phyloP scores from a whole-genome alignment of 2,329 filamentous ascomycete genomes.

The Alternaria conjuncta region DNA sequence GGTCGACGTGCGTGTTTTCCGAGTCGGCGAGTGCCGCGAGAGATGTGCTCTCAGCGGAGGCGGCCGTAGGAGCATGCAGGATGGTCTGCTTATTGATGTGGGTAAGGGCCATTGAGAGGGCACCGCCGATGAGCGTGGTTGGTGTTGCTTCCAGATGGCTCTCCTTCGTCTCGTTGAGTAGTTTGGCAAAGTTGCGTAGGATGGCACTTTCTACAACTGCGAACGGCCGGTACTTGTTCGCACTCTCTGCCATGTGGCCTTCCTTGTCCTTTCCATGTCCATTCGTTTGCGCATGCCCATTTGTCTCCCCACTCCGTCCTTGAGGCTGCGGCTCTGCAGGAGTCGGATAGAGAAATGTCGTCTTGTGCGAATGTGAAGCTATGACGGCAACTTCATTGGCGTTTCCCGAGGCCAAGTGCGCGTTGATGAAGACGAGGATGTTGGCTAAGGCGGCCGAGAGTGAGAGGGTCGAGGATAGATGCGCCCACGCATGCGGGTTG shows the following conservation, averaged over 20 bases:
- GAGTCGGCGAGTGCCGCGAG: slow-evolving; percentile 55
- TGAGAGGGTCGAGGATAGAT: slow-evolving; percentile 75
- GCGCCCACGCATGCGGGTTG: slow-evolving; percentile 92
- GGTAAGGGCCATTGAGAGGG: slow-evolving; percentile 84
- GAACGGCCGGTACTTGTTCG: slow-evolving; percentile 95
- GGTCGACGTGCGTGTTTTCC: slow-evolving; percentile 45
- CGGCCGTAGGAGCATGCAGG: slow-evolving; percentile 45
- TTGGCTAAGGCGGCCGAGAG: slow-evolving; percentile 85
- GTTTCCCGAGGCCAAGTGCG: slow-evolving; percentile 92
- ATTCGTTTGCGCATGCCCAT: slow-evolving; percentile 38
- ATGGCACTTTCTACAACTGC: slow-evolving; percentile 84
- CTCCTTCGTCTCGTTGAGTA: slow-evolving; percentile 72
- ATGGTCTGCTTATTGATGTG: slow-evolving; percentile 87
- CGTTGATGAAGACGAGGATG: slow-evolving; percentile 94
- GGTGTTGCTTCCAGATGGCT: slow-evolving; percentile 69
- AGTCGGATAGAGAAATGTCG: slow-evolving; percentile 86
- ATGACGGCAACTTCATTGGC: slow-evolving; percentile 91
- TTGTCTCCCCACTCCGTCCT: slow-evolving; percentile 23
- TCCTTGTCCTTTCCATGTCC: slow-evolving; percentile 23
- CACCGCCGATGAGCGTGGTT: slow-evolving; percentile 88
- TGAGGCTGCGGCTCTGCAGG: slow-evolving; percentile 36
- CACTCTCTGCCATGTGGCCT: slow-evolving; percentile 51
- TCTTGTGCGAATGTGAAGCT: slow-evolving; percentile 84
- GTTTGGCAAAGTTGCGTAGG: slow-evolving; percentile 72
- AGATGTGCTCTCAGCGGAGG: slow-evolving; percentile 52